Base-by-base conservation (phyloP, 192 early-diverging fungal genomes). In the Podila clonocystis region DNA sequence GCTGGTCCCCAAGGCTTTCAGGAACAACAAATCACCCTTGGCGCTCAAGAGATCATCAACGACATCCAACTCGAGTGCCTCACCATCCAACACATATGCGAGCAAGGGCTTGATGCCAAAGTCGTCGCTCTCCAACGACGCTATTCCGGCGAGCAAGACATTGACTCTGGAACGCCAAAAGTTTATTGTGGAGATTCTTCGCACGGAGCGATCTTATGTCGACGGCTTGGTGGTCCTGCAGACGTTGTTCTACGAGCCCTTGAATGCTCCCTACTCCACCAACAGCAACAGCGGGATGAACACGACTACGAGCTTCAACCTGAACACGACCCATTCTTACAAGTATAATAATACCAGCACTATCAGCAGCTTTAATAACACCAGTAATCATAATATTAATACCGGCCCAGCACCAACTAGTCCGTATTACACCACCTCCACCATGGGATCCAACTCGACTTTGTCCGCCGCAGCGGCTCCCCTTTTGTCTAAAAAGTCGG, bases 191-290 rank as follows among this genome's bases (percentile, higher is more conserved):
- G 96, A 97, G 82, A 90, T 97, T 20, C 75, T 96, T 19, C 84
- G 88, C 62, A 96, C 96, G 2, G 96, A 97, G 77, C 79, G 90
- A 50, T 95, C 94, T 4, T 97, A 97, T 72, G 94, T 97, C 15
- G 87, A 93, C 34, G 91, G 92, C 38, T 80, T 97, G 34, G 75
- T 88, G 50, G 85, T 91, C 62, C 72, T 97, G 2, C 85, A 94
- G 34, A 63, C 68, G 0, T 36, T 80, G 52, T 82, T 75, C 68
- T 73, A 69, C 26, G 73, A 82, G n/a, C 69, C 72, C 9, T 26
- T 82, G 58, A 72, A 70, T 61, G 69, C 71, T 6, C 65, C 73
- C 8, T 67, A 67, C 55, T 50, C 52, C 1, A 63, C 58, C 11
- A 41, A 50, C 17, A 72, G 55, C 55, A 72, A 58, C 55, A 70